These are phyloP conservation scores for Ascochyta koolunga DNA, from an alignment of 2,329 filamentous ascomycete genomes.

Conservation along the genomic window DNA sequence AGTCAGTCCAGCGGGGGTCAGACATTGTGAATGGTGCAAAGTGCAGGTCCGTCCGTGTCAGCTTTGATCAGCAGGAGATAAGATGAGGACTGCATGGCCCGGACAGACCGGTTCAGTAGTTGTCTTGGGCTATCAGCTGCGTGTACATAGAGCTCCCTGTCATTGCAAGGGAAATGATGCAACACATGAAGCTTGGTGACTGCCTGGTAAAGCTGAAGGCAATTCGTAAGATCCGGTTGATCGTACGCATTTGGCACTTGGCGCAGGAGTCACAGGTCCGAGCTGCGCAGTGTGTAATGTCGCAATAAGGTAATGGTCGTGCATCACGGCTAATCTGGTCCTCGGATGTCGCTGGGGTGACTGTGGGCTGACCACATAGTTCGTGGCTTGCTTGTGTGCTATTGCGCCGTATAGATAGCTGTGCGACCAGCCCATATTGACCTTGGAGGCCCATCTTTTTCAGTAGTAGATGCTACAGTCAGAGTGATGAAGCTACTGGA, in stretches of 20 bases:
- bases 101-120: not conserved
- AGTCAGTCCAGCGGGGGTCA: conserved; percentile 13
- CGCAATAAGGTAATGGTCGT: conserved; percentile 5
- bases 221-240: not conserved
- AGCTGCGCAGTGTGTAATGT: conserved; percentile 6
- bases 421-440: not conserved
- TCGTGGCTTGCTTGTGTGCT: not conserved
- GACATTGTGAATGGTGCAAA: conserved; percentile 6
- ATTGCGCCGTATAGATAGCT: not conserved
- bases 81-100: not conserved
- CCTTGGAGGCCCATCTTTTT: not conserved
- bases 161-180: not conserved
- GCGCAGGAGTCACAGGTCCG: conserved; percentile 10
- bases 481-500: not conserved
- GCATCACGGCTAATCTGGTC: not conserved
- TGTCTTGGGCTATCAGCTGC: not conserved
- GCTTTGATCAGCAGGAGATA: conserved; percentile 2
- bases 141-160: not conserved
- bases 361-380: not conserved
- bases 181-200: not conserved
- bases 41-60: conserved; percentile 3
- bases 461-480: not conserved
- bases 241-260: conserved; percentile 15
- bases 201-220: not conserved
- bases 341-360: not conserved